Conservation (phyloP, 2,329 filamentous ascomycete species). For the Lachnellula hyalina region DNA sequence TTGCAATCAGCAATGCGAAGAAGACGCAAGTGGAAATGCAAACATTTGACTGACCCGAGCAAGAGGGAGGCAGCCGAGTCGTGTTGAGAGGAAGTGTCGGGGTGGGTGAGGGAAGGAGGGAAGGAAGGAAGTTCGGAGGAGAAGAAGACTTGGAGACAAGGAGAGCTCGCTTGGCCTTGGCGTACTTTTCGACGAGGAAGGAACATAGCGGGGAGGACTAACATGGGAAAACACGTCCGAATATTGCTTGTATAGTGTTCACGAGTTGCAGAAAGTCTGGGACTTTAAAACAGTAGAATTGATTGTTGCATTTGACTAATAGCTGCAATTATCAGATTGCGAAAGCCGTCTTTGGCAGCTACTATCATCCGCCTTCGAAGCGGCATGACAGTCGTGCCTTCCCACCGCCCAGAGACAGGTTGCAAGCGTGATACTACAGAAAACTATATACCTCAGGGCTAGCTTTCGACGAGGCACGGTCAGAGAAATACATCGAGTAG, state of each 20-base stretch:
- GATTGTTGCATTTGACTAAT: too few relatives aligned
- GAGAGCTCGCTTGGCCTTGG: not conserved
- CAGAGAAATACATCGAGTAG: too few relatives aligned
- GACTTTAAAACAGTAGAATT: too few relatives aligned
- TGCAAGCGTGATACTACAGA: too few relatives aligned
- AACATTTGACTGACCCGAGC: constrained; percentile 1
- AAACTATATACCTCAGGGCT: too few relatives aligned
- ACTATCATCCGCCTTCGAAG: too few relatives aligned
- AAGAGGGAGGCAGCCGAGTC: constrained; percentile 11
- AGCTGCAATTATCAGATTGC: too few relatives aligned
- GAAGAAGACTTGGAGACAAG: not conserved
- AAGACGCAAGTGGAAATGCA: not conserved
- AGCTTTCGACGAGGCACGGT: too few relatives aligned
- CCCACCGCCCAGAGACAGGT: too few relatives aligned
- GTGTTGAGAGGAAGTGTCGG: not conserved
- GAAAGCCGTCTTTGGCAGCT: too few relatives aligned
- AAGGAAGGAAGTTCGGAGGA: constrained; percentile 5
- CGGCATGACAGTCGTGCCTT: too few relatives aligned
- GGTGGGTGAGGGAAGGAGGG: not conserved
- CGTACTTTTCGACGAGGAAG: not conserved
- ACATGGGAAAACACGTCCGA: constrained; percentile 28
- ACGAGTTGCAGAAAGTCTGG: too few relatives aligned
- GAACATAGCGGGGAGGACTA: not conserved
- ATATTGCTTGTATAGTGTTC: not conserved
- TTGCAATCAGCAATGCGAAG: not conserved